Evolutionary conservation across 2,329 filamentous ascomycete genomes (phyloP).

Genomic region (Scedosporium minutisporum): DNA sequence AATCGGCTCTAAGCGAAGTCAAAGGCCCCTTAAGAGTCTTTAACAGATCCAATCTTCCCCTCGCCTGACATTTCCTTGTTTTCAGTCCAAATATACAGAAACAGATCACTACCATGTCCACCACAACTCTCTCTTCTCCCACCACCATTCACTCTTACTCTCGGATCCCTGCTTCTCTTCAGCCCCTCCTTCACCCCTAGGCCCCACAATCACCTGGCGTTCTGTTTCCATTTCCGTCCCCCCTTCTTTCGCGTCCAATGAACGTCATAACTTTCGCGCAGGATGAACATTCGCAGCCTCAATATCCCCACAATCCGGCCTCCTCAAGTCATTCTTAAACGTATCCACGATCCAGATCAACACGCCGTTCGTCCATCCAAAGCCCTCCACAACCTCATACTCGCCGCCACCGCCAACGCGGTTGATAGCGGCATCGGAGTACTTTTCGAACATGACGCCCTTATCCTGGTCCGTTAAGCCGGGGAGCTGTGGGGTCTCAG

Average conservation of each 20-base stretch:
- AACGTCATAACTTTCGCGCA: neutral
- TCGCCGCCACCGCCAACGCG: slow-evolving; percentile 56
- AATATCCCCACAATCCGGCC: slow-evolving; percentile 46
- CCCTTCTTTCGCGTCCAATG: neutral
- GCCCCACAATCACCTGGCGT: no score
- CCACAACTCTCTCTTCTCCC: no score
- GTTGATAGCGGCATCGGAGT: slow-evolving; percentile 49
- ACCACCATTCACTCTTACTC: no score
- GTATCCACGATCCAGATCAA: slow-evolving; percentile 56
- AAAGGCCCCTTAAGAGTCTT: no score
- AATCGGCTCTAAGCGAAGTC: no score
- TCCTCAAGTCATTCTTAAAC: slow-evolving; percentile 44
- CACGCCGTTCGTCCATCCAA: slow-evolving; percentile 63
- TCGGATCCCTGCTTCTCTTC: no score
- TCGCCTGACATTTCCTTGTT: no score
- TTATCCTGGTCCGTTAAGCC: slow-evolving; percentile 31
- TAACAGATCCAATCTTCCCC: no score
- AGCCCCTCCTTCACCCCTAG: no score
- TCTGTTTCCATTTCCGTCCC: no score
- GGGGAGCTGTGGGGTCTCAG: slow-evolving; percentile 37
- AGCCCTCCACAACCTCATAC: slow-evolving; percentile 60
- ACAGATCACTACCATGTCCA: no score
- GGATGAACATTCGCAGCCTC: slow-evolving; percentile 26
- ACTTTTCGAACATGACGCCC: slow-evolving; percentile 65
- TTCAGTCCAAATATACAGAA: no score